Percentiles rank a stretch among this genome's conserved stretches.
Conservation (phyloP, 2,329 filamentous ascomycete species). For the Coniosporium tulheliwenetii region DNA sequence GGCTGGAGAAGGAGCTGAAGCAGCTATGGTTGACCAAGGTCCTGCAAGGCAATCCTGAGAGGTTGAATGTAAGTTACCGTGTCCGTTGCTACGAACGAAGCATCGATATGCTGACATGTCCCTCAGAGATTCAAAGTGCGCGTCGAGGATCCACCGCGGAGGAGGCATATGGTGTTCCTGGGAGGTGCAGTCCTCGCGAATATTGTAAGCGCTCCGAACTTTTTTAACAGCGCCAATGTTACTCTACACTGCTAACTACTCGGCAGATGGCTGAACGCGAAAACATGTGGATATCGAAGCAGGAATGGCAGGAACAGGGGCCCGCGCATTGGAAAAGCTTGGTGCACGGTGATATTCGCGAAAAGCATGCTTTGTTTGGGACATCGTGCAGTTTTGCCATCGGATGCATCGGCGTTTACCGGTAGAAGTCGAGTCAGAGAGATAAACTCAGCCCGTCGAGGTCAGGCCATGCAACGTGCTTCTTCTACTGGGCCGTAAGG, state of each 20-base stretch:
- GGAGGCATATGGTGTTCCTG: constrained; percentile 98
- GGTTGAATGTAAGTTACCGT: constrained; percentile 46
- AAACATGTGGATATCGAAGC: constrained; percentile 96
- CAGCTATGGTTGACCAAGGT: constrained; percentile 94
- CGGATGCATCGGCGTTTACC: too few species aligned
- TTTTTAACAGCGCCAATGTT: background rate
- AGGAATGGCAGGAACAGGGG: constrained; percentile 94
- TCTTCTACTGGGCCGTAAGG: too few species aligned
- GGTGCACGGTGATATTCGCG: constrained; percentile 53
- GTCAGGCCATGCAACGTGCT: too few species aligned
- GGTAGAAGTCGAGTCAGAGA: too few species aligned
- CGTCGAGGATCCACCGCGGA: constrained; percentile 91
- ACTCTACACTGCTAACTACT: background rate
- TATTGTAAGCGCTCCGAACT: constrained; percentile 39
- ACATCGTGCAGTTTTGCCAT: too few species aligned
- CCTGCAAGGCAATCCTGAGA: constrained; percentile 78
- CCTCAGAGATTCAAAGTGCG: constrained; percentile 91
- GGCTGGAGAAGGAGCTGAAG: constrained; percentile 96
- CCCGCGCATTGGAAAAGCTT: constrained; percentile 75
- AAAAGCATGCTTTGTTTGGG: too few species aligned
- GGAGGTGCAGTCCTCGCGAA: constrained; percentile 93
- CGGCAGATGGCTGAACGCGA: constrained; percentile 85
- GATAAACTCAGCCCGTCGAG: too few species aligned
- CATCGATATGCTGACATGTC: constrained; percentile 1
- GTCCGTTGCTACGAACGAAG: background rate